Evolutionary conservation across 2,329 filamentous ascomycete genomes (phyloP).

Genomic region (Dactylellina parvicollis): DNA sequence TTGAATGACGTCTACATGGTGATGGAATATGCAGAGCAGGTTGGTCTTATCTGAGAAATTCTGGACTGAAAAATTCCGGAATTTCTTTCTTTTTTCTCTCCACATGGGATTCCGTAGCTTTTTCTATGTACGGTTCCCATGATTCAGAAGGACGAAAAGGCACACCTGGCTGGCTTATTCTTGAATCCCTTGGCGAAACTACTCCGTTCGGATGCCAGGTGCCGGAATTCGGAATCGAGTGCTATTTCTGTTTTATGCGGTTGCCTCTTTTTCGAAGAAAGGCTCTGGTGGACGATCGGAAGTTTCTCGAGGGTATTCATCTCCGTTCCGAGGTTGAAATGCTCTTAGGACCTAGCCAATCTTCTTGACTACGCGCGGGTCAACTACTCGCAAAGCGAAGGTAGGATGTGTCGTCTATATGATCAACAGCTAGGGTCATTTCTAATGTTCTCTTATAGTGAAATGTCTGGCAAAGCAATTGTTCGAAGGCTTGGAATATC

Average conservation of each 20-base stretch:
- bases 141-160: conserved; percentile 54
- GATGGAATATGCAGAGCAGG: conserved; percentile 62
- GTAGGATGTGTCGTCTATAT: conserved; percentile 49
- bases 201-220: conserved; percentile 23
- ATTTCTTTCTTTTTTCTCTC: conserved; percentile 9
- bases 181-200: conserved; percentile 52
- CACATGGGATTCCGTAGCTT: background rate
- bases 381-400: conserved; percentile 60
- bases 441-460: conserved; percentile 55
- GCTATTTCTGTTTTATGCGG: too few species aligned
- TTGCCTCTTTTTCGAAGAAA: background rate
- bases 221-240: conserved; percentile 8
- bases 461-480: conserved; percentile 61
- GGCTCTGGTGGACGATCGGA: conserved; percentile 33
- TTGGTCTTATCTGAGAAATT: conserved; percentile 58
- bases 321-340: conserved; percentile 50
- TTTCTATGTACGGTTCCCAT: conserved; percentile 1
- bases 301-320: conserved; percentile 51
- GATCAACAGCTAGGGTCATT: background rate
- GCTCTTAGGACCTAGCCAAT: conserved; percentile 60
- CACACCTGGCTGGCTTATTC: conserved; percentile 57
- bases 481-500: conserved; percentile 61
- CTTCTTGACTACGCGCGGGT: conserved; percentile 60
- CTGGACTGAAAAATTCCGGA: conserved; percentile 25
- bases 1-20: conserved; percentile 61